phyloP scores from a whole-genome alignment of 2,329 filamentous ascomycete species.

The Penicillium sp. region DNA sequence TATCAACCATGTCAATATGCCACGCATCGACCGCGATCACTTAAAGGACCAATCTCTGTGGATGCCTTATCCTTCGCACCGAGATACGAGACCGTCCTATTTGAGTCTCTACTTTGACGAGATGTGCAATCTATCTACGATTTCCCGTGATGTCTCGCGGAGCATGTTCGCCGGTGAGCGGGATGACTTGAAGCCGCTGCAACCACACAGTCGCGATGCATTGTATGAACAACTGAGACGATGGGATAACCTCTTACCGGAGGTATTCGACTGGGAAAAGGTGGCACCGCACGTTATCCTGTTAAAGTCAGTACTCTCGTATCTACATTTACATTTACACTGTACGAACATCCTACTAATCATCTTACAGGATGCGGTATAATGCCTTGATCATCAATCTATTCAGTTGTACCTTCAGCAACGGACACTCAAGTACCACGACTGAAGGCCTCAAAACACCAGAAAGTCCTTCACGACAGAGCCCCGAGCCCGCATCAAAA shows the following conservation, averaged over 20 bases:
- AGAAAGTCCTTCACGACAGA: conserved; percentile 32
- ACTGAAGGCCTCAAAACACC: conserved; percentile 34
- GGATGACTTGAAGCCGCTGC: conserved; percentile 5
- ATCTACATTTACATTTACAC: not conserved
- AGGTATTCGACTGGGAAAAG: conserved; percentile 28
- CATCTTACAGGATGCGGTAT: conserved; percentile 39
- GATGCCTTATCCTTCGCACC: conserved; percentile 41
- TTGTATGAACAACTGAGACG: conserved; percentile 36
- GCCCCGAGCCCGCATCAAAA: conserved; percentile 18
- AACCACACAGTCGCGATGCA: conserved; percentile 31
- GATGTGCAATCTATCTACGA: conserved; percentile 39
- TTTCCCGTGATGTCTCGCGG: conserved; percentile 42
- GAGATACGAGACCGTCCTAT: conserved; percentile 32
- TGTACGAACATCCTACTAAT: not conserved
- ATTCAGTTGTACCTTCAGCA: conserved; percentile 36
- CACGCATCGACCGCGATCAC: conserved; percentile 22
- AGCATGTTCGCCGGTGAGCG: conserved; percentile 35
- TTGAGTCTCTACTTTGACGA: conserved; percentile 40
- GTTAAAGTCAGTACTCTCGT: conserved; percentile 30
- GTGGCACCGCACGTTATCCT: conserved; percentile 39
- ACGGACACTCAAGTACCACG: conserved; percentile 19
- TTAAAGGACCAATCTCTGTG: conserved; percentile 31
- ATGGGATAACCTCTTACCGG: conserved; percentile 39
- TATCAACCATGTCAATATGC: conserved; percentile 40
- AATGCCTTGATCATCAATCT: conserved; percentile 41